Evolutionary conservation across 139 green algal genomes (phyloP), one percentile per base, ranked within the genome.

Genomic region (Haematococcus sp.): DNA sequence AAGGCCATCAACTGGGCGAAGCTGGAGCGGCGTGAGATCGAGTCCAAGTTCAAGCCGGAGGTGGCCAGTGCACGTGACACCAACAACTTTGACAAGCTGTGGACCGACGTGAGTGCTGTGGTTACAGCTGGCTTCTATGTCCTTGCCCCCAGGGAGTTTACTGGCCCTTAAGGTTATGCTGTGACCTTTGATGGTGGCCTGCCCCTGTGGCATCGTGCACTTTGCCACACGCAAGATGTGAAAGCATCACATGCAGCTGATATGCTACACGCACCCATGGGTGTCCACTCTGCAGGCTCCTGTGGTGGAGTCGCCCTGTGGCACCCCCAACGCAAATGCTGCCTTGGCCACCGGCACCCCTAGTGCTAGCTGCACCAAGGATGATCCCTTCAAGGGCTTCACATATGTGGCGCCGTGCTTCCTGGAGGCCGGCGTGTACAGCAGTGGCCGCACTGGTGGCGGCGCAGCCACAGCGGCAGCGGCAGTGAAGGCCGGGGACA

Each of bases 31-130:
- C 73, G 90, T 1, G 40, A 93, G 74, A 61, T 98, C 0, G 66
- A 78, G 34, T 91, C 88, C n/a, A 91, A 89, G 33, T 99, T 98
- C 87, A 88, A 85, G 67, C 95, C 95, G 16, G 56, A n/a, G 1
- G 84, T 90, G 22, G 51, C 34, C 70, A 71, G 23, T 46, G 30
- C 27, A 30, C 31, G 15, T 15, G 20, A n/a, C 70, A 33, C 52
- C 52, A 64, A 20, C 33, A 81, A 81, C 69, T 80, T 87, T 60
- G 77, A 81, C 70, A 82, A 82, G 72, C 17, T 80, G 31, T 81
- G 76, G 72, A 83, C 76, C 2, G 72, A 81, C 43, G 67, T 73
- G 68, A 51, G 28, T 3, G 46, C 58, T 23, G 40, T 74, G n/a
- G 75, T 81, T 73, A 27, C 68, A 25, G 11, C 52, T 7, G 23